Base-by-base conservation (phyloP, 2,329 filamentous ascomycete genomes). In the Hypoxylon sp. region DNA sequence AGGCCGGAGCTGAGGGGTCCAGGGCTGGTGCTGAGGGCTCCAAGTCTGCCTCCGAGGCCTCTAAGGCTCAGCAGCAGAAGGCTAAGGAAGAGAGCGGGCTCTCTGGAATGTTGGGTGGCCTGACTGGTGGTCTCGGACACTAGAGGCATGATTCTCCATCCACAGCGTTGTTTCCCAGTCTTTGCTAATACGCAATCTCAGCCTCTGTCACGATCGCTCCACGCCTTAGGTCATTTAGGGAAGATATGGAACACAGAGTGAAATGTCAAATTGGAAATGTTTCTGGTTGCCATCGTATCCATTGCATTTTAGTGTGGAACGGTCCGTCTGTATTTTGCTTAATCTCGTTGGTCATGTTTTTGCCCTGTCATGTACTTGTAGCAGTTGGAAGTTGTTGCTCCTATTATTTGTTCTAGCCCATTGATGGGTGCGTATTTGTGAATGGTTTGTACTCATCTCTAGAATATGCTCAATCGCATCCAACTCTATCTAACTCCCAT, bases 61-160 rank as follows among this genome's bases (percentile, higher is more conserved):
- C 56, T 1, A 39, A 30, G 47, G 27, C 9, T 12, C 48, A 55
- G 63, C 11, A 51, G 16, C 29, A 56, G 30, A 51, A 5, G 6
- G 25, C 37, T 23, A 48, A 54, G 48, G 16, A 47, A 12, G 50
- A 63, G 39, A 27, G 32, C 9, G 46, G 50, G 7, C 27, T 67
- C 14, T 23, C 27, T 14, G 65, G 54, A 2, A 19, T 69, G 23
- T 54, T 69, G 14, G 39, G 39, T 9, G 63, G 63, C 14, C 43
- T 68, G 2, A 47, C 30, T n/a, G 27, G 43, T 7, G 50, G 51
- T 45, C 16, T 58, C 7, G 27, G 50, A 16, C 30, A 47, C 19
- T 65, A 65, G 43, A 56, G 21, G 62, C 56, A 51, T 41, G n/a
- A 3, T 21, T 32, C 14, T 12, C 19, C 8, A 7, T 21, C 1